Conservation (phyloP, 495 filamentous ascomycete species). For the Penicillium diatomitis region DNA sequence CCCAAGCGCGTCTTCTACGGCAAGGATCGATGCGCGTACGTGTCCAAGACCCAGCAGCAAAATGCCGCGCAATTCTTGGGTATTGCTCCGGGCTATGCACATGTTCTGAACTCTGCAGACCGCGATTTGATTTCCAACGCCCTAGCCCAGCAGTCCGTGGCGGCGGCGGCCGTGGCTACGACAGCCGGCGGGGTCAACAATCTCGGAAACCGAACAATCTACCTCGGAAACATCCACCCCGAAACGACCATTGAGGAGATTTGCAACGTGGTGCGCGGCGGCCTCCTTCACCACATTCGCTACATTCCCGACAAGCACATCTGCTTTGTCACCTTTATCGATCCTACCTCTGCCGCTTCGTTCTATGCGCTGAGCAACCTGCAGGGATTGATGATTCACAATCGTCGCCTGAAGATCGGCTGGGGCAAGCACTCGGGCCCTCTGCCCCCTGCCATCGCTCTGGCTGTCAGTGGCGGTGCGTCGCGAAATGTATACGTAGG, state of each 20-base stretch:
- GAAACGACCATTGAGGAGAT: constrained; percentile 98
- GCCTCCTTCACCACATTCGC: constrained; percentile 90
- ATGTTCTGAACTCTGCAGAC: constrained; percentile 90
- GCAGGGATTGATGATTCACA: constrained; percentile 98
- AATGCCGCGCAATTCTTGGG: constrained; percentile 97
- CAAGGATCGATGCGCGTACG: constrained; percentile 96
- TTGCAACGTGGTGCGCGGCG: constrained; percentile 92
- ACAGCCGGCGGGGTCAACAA: constrained; percentile 95
- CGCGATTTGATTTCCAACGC: constrained; percentile 93
- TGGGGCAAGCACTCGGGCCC: constrained; percentile 99
- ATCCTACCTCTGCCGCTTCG: constrained; percentile 92
- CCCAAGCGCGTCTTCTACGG: constrained; percentile 95
- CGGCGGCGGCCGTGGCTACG: constrained; percentile 91
- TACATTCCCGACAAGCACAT: constrained; percentile 99
- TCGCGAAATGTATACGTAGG: constrained; percentile 97
- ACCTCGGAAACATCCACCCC: constrained; percentile 96
- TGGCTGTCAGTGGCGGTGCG: constrained; percentile 89
- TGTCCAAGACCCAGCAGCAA: constrained; percentile 99
- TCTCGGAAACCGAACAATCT: constrained; percentile 93
- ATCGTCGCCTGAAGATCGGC: constrained; percentile 92
- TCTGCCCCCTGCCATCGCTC: constrained; percentile 88
- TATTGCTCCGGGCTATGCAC: constrained; percentile 94
- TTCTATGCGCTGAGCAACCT: constrained; percentile 97
- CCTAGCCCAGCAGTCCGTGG: constrained; percentile 93
- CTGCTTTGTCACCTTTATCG: constrained; percentile 99